Percentiles rank a stretch among this genome's conserved stretches.
Evolutionary conservation across 2,329 filamentous ascomycete species (phyloP).

Genomic region (Hymenoscyphus fructigenus): DNA sequence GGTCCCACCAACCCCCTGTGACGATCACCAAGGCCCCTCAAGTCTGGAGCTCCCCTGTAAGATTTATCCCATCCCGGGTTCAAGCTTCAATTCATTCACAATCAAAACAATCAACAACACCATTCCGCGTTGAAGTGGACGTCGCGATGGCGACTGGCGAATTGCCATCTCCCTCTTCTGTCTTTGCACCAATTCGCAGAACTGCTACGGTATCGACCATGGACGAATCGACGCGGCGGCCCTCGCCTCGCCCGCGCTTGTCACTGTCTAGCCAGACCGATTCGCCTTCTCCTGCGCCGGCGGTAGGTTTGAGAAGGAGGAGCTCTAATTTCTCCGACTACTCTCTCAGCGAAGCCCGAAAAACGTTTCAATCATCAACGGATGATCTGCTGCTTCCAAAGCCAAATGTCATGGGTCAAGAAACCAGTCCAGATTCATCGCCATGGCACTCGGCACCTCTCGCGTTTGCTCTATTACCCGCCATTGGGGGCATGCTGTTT

Average conservation of each 20-base stretch:
- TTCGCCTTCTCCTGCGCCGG: constrained; percentile 9
- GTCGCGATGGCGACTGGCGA: constrained; percentile 3
- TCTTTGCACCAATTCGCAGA: background rate
- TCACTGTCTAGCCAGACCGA: background rate
- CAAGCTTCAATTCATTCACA: background rate
- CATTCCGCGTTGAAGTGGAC: background rate
- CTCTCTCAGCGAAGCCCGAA: constrained; percentile 66
- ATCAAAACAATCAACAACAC: background rate
- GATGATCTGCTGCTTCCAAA: constrained; percentile 66
- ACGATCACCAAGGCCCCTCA: background rate
- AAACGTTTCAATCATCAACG: constrained; percentile 63
- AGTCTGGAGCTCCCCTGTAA: background rate
- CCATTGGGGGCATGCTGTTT: constrained; percentile 81
- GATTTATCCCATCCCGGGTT: background rate
- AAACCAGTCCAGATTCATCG: constrained; percentile 54
- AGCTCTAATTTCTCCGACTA: constrained; percentile 79
- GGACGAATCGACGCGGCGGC: background rate
- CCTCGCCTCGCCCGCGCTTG: background rate
- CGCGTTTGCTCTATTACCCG: constrained; percentile 79
- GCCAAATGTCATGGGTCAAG: constrained; percentile 41
- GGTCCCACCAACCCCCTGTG: background rate
- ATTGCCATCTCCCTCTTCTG: background rate
- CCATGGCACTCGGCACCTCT: constrained; percentile 80
- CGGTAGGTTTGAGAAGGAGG: constrained; percentile 50
- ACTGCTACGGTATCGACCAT: background rate